These are phyloP conservation scores for Adansonia rubrostipa DNA, from an alignment of 441 rosid genomes.

Conservation along the genomic window DNA sequence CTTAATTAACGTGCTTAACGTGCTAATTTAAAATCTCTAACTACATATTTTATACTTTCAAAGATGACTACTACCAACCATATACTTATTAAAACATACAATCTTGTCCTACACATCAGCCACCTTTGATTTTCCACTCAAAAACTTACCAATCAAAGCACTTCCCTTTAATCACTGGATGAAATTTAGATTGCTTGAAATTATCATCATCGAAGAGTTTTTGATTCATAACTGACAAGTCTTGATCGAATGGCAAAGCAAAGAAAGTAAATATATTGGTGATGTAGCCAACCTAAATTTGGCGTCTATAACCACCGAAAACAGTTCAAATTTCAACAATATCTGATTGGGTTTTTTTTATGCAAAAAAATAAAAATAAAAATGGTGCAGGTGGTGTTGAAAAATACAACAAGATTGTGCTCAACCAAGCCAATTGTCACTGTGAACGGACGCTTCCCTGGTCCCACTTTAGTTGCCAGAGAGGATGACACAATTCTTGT, in stretches of 20 bases:
- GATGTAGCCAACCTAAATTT: background rate
- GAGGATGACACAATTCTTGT: slow-evolving; percentile 63
- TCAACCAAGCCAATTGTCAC: slow-evolving; percentile 62
- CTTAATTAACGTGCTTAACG: background rate
- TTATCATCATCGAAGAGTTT: background rate
- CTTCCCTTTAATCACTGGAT: too few species aligned
- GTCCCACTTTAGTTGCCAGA: slow-evolving; percentile 61
- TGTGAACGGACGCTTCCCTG: slow-evolving; percentile 61
- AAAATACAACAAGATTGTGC: slow-evolving; percentile 50
- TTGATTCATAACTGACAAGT: background rate
- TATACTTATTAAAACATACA: background rate
- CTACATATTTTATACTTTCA: background rate
- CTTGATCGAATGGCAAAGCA: background rate
- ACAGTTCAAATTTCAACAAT: background rate
- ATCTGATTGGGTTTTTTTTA: slow-evolving; percentile 10
- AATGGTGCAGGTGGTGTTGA: slow-evolving; percentile 53
- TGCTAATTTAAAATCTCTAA: background rate
- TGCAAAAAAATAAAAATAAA: background rate
- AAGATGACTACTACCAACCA: background rate
- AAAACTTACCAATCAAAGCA: background rate
- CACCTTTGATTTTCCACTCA: background rate
- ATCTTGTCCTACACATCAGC: background rate
- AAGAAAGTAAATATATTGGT: background rate
- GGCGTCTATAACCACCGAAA: too few species aligned
- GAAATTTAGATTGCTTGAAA: background rate